These are phyloP conservation scores for Carpinus fangiana DNA, from an alignment of 306 rosid species.

Conservation along the genomic window DNA sequence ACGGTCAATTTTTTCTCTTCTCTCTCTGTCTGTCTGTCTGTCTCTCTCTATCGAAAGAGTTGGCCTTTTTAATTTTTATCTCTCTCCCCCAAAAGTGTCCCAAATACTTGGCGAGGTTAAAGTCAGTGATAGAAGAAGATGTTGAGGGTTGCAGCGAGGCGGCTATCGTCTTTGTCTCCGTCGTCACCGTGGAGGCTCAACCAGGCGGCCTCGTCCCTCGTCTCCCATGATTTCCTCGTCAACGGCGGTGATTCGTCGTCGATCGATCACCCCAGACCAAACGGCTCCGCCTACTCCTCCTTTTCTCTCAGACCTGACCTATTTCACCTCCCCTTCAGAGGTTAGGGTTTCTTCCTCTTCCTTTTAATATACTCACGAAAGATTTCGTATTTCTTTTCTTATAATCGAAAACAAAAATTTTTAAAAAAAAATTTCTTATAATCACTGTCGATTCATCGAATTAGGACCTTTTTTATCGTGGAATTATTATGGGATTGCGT, in stretches of 20 bases:
- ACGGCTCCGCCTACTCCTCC: not conserved
- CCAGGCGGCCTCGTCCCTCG: slow-evolving; percentile 29
- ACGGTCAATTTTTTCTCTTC: not conserved
- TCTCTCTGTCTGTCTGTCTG: not conserved
- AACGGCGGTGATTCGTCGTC: slow-evolving; percentile 26
- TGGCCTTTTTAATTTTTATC: not conserved
- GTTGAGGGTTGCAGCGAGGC: slow-evolving; percentile 53
- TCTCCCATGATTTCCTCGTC: slow-evolving; percentile 30
- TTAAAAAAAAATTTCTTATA: no score
- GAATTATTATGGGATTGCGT: not conserved
- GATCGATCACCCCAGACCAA: slow-evolving; percentile 34
- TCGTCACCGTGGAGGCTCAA: slow-evolving; percentile 33
- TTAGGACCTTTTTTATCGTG: not conserved
- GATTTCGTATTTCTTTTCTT: not conserved
- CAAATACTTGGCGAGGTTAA: not conserved
- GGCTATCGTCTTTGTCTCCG: slow-evolving; percentile 41
- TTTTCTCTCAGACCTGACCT: slow-evolving; percentile 7
- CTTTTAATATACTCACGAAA: not conserved
- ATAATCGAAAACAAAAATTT: not conserved
- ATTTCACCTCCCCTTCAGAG: slow-evolving; percentile 33
- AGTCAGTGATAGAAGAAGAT: slow-evolving; percentile 16
- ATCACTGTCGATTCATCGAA: not conserved
- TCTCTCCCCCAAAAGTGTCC: not conserved
- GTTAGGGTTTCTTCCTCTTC: slow-evolving; percentile 19
- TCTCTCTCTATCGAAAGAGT: not conserved